Base-by-base conservation (phyloP, 805 yeast genomes). In the Tetrapisispora arboricola region DNA sequence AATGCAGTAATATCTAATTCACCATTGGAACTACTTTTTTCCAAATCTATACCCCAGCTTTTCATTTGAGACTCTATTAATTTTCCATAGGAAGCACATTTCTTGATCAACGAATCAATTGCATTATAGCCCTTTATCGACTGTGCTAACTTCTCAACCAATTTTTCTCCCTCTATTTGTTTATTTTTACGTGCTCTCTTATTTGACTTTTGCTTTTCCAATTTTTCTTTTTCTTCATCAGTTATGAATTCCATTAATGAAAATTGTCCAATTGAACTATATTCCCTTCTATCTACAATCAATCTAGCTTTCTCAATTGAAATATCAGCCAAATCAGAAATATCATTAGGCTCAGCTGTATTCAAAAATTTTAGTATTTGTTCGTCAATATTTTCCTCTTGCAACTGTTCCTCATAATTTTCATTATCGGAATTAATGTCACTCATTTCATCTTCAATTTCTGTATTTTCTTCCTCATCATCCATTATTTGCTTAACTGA, bases 111-210 rank as follows among this genome's bases (percentile, higher is more conserved):
- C n/a, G 94, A 81, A 51, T 90, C 97, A 33, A 92, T 95, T 0
- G 98, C 97, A 46, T 79, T 80, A 58, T 92, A 92, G 5, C 97
- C 97, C 52, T 78, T 76, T 47, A 92, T 68, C 13, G 86, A 80
- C 47, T 72, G 66, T 36, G 74, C 73, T 4, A 88, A 73, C 30
- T 75, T 80, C 48, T 81, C 90, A 18, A 86, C 73, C 37, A 85
- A 70, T 54, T 76, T 74, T 50, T 81, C 81, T 10, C 96, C 95
- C 35, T 76, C 74, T 5, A 80, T 68, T 57, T 75, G 76, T 42
- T 62, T 68, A 44, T 39, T 30, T 13, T 65, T 65, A 27, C 67
- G 65, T 35, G 64, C 61, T 35, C 41, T 52, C 58, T 30, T 33
- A 41, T 20, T 36, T 9, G 25, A 10, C 16, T 32, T 32, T 19